Base-by-base conservation (phyloP, 768 basidiomycete species). In the Megacollybia marginata region DNA sequence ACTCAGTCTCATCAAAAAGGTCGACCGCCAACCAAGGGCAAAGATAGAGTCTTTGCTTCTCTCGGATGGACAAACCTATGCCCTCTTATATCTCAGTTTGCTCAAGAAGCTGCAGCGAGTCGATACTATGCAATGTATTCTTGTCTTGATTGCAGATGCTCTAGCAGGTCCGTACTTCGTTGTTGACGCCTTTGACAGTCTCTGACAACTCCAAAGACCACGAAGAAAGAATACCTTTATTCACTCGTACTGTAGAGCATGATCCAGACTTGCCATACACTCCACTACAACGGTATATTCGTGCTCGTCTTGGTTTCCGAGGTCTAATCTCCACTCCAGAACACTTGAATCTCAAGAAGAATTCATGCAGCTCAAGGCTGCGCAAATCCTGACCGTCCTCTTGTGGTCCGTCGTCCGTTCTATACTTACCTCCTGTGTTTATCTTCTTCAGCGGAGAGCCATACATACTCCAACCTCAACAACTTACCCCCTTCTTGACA, bases 331-430 rank as follows among this genome's bases (percentile, higher is more conserved):
- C 40, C 32, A 44, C 34, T 48, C 23, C 55, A 95, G 91, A 57
- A 81, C 84, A 33, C 70, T 96, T 44, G 85, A 89, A 35, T 80
- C 85, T 11, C 85, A 84, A 56, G 96, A 98, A 63, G 94, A 98
- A 62, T 97, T 96, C 56, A 84, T 91, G n/a, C 91, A 94, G 59
- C 74, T 97, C 50, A 96, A 94, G 62, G 75, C 87, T 10, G 77
- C 87, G 0, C 88, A 95, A 60, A 87, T 98, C 54, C 70, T 96
- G 42, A 92, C 93, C 1, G 76, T 94, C 33, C 76, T 97, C 19
- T 77, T 95, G 34, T 83, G 87, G 85, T 85, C 42, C 28, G 70
- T 62, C 20, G 18, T n/a, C 20, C 33, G 34, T 44, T 50, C 48
- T 55, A 47, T 42, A 40, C 46, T 23, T 46, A 46, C 11, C 50